A percentile compares a stretch with the other conserved stretches of the same genome.
Conservation (phyloP, 768 basidiomycete genomes). For the Boletus subparvulus region DNA sequence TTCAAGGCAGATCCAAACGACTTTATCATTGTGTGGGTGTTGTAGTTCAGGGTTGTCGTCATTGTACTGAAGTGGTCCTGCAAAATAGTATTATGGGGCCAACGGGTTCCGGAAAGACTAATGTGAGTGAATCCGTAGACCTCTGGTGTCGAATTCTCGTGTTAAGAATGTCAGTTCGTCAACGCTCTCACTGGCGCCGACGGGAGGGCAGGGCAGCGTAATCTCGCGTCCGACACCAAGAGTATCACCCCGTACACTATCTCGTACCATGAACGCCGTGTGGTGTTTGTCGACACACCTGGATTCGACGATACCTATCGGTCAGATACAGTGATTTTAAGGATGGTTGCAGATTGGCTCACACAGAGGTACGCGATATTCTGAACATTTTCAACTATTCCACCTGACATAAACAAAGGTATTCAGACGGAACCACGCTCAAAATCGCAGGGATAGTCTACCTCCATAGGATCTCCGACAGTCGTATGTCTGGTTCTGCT, state of each 20-base stretch:
- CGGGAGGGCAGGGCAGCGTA: background rate
- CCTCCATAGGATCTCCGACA: slow-evolving; percentile 36
- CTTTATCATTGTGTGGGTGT: slow-evolving; percentile 15
- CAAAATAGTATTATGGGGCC: slow-evolving; percentile 22
- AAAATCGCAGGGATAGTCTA: slow-evolving; percentile 35
- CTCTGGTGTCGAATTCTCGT: background rate
- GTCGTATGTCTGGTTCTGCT: slow-evolving; percentile 32
- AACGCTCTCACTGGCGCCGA: slow-evolving; percentile 5
- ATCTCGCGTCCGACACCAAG: slow-evolving; percentile 14
- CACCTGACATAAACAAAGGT: background rate
- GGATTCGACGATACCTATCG: slow-evolving; percentile 22
- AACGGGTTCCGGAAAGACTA: background rate
- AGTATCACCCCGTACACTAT: slow-evolving; percentile 4
- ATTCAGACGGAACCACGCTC: background rate
- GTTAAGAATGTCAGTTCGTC: slow-evolving; percentile 8
- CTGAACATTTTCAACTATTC: background rate
- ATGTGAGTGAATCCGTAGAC: no score
- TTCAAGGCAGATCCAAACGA: slow-evolving; percentile 13
- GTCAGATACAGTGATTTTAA: slow-evolving; percentile 10
- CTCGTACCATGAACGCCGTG: background rate
- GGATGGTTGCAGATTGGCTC: slow-evolving; percentile 16
- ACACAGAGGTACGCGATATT: slow-evolving; percentile 10
- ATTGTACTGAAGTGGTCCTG: background rate
- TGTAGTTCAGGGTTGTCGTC: background rate
- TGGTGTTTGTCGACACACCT: slow-evolving; percentile 22